phyloP scores from a whole-genome alignment of 257 asterid species.

The Dorcoceras hygrometricum region DNA sequence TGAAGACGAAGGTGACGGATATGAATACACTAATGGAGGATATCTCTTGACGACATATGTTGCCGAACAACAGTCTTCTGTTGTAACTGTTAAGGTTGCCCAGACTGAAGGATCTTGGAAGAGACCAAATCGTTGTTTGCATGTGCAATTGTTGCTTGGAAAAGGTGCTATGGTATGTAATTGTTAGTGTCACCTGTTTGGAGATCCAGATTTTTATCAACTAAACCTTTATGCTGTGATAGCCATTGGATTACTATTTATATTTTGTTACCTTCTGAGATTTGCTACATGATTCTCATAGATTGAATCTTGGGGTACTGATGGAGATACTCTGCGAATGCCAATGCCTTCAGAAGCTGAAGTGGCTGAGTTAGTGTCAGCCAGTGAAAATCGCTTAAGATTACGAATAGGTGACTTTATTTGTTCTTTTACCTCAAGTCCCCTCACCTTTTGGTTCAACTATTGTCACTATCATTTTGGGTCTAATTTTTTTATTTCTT shows the following conservation, averaged over 20 bases:
- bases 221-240: neutral
- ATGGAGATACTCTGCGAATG: conserved; percentile 67
- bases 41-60: conserved; percentile 79
- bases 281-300: conserved; percentile 20
- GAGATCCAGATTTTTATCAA: conserved; percentile 5
- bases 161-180: conserved; percentile 66
- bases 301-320: conserved; percentile 82
- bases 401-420: conserved; percentile 59
- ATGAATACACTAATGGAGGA: conserved; percentile 63
- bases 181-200: neutral
- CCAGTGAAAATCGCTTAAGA: conserved; percentile 51
- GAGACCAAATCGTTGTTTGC: conserved; percentile 82
- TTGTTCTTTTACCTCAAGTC: conserved; percentile 3
- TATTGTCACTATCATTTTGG: neutral
- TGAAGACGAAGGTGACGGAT: conserved; percentile 95
- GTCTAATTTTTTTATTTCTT: neutral
- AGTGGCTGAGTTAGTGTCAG: conserved; percentile 48
- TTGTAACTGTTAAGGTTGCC: conserved; percentile 59
- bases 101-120: conserved; percentile 77
- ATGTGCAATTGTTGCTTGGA: conserved; percentile 68
- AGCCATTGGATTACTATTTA: conserved; percentile 19
- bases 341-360: conserved; percentile 64
- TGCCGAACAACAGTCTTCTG: conserved; percentile 69
- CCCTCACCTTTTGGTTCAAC: neutral
- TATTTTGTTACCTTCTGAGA: conserved; percentile 10